Evolutionary conservation across 1,284 basidiomycete genomes (phyloP).

Genomic region (Tranzscheliella williamsii): DNA sequence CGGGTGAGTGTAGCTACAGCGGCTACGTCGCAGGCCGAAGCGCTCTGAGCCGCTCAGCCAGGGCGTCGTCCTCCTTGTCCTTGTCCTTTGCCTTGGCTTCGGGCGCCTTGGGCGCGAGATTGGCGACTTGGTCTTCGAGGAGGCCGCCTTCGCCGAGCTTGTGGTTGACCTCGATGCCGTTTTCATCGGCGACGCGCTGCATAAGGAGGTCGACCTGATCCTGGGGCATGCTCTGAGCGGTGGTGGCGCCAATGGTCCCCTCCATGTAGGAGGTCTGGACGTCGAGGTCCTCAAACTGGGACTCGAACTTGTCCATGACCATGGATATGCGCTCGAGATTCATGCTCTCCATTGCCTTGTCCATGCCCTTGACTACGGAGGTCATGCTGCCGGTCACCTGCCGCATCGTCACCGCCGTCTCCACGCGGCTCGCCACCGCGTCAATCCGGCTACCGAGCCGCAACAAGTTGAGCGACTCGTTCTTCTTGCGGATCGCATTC

Average conservation of each 20-base stretch:
- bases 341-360: constrained; percentile 99
- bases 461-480: constrained; percentile 78
- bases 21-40: constrained; percentile 54
- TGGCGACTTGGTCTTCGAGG: constrained; percentile 65
- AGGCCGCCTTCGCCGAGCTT: constrained; percentile 76
- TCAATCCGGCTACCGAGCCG: constrained; percentile 71
- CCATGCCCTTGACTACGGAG: constrained; percentile 95
- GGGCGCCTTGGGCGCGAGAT: constrained; percentile 37
- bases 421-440: constrained; percentile 92
- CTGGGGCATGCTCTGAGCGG: constrained; percentile 89
- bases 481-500: constrained; percentile 98
- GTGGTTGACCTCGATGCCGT: constrained; percentile 91
- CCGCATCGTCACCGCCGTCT: constrained; percentile 99
- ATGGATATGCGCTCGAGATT: constrained; percentile 95
- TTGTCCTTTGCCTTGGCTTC: constrained; percentile 28
- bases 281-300: constrained; percentile 93
- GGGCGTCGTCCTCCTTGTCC: constrained; percentile 74
- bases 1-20: no score
- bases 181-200: constrained; percentile 94
- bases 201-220: constrained; percentile 93
- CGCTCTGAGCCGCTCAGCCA: constrained; percentile 69
- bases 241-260: constrained; percentile 89
- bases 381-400: constrained; percentile 86
- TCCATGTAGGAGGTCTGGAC: constrained; percentile 99
- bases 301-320: constrained; percentile 99